Conservation (phyloP, 2,329 filamentous ascomycete species). For the Cercospora sp. region DNA sequence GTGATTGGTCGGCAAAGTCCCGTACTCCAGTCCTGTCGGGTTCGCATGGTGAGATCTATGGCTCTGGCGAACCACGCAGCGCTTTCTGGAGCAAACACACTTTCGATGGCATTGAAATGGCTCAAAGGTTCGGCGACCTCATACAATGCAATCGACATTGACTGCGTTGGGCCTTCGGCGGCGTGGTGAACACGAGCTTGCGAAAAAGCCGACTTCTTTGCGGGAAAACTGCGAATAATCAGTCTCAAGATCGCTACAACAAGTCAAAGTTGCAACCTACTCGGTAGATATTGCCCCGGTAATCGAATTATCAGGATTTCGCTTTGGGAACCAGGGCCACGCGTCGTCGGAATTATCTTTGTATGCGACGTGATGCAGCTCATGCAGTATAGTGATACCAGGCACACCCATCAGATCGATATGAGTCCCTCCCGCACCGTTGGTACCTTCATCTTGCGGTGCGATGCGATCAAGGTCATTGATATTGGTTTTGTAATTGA, state of each 20-base stretch:
- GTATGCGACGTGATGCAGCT: background rate
- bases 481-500: accelerated
- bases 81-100: background rate
- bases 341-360: background rate
- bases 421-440: background rate
- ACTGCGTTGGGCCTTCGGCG: background rate
- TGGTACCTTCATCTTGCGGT: background rate
- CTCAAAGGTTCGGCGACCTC: background rate
- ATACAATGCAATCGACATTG: background rate
- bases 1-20: background rate
- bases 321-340: background rate
- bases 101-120: background rate
- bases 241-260: background rate
- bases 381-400: background rate
- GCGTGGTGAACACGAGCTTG: background rate
- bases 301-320: background rate
- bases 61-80: background rate
- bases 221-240: background rate
- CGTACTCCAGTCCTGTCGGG: background rate
- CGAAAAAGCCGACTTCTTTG: background rate
- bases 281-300: background rate
- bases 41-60: background rate
- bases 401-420: background rate
- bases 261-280: background rate
- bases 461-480: background rate